phyloP scores from a whole-genome alignment of 768 basidiomycete species.

The Tylopilus rubrobrunneus region DNA sequence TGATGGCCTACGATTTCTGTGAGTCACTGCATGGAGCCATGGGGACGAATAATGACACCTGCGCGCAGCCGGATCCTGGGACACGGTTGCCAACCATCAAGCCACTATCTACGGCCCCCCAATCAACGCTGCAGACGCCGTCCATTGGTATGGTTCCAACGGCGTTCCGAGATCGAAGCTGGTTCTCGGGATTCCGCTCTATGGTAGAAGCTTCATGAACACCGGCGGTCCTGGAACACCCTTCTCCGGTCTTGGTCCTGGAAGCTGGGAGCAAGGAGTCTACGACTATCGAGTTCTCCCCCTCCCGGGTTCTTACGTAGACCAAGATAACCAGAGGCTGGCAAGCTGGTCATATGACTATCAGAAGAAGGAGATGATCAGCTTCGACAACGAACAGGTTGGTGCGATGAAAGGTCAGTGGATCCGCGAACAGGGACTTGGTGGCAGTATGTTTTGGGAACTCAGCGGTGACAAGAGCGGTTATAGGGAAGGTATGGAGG shows the following conservation, averaged over 20 bases:
- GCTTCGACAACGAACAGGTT: conserved; percentile 71
- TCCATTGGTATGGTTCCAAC: conserved; percentile 63
- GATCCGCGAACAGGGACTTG: conserved; percentile 70
- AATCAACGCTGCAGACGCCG: conserved; percentile 58
- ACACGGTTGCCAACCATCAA: conserved; percentile 70
- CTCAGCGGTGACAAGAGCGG: conserved; percentile 81
- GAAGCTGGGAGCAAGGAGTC: conserved; percentile 88
- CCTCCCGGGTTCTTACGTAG: conserved; percentile 60
- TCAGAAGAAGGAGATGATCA: conserved; percentile 71
- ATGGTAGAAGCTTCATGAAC: conserved; percentile 87
- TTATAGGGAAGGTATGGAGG: conserved; percentile 67
- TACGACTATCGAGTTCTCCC: conserved; percentile 94
- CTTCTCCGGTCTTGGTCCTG: conserved; percentile 80
- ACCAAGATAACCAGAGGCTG: conserved; percentile 59
- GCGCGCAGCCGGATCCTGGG: conserved; percentile 73
- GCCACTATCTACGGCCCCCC: conserved; percentile 75
- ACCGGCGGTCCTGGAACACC: conserved; percentile 78
- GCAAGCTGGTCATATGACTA: conserved; percentile 88
- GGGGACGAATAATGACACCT: conserved; percentile 9
- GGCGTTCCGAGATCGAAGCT: conserved; percentile 80
- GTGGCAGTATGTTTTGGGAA: conserved; percentile 96
- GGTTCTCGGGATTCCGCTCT: conserved; percentile 88
- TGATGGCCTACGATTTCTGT: conserved; percentile 94
- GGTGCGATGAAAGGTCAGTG: conserved; percentile 75
- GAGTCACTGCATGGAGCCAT: conserved; percentile 20